Evolutionary conservation across 495 filamentous ascomycete species (phyloP).

Genomic region (Amniculicola lignicola): DNA sequence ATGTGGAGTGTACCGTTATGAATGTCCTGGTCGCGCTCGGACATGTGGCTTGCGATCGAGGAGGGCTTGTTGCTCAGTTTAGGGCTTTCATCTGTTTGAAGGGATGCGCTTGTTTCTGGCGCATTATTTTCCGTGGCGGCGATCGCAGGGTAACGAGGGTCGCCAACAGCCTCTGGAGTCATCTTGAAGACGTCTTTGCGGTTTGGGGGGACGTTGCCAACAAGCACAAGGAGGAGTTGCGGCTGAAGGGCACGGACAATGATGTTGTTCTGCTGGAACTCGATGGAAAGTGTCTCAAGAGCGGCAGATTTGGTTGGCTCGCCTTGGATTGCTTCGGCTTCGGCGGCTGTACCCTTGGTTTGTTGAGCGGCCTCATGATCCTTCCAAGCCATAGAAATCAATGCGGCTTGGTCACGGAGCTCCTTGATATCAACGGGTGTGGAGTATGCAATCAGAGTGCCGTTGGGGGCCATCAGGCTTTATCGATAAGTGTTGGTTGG

Average conservation of each 20-base stretch:
- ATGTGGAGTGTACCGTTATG: constrained; percentile 37
- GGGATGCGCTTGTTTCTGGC: background rate
- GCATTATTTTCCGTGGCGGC: constrained; percentile 7
- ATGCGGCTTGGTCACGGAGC: constrained; percentile 41
- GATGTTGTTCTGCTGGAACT: constrained; percentile 39
- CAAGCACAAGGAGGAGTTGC: constrained; percentile 41
- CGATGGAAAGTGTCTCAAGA: constrained; percentile 43
- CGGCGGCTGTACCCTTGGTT: no score
- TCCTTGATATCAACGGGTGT: constrained; percentile 41
- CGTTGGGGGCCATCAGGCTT: constrained; percentile 45
- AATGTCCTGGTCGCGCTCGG: constrained; percentile 37
- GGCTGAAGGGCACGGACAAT: constrained; percentile 43
- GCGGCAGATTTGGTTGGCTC: background rate
- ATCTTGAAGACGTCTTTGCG: constrained; percentile 36
- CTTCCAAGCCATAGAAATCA: constrained; percentile 43
- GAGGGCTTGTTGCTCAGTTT: constrained; percentile 15
- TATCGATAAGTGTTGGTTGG: constrained; percentile 9
- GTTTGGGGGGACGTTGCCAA: constrained; percentile 41
- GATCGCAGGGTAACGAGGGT: constrained; percentile 35
- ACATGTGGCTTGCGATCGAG: constrained; percentile 28
- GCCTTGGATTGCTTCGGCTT: background rate
- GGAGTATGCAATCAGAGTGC: constrained; percentile 42
- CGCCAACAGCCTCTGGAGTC: constrained; percentile 35
- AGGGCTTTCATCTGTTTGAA: background rate
- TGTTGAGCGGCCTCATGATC: constrained; percentile 31